A percentile compares a stretch with the other conserved stretches of the same genome.
Conservation (phyloP, 352 stramenopile genomes). For the Paralagenidium karlingii region DNA sequence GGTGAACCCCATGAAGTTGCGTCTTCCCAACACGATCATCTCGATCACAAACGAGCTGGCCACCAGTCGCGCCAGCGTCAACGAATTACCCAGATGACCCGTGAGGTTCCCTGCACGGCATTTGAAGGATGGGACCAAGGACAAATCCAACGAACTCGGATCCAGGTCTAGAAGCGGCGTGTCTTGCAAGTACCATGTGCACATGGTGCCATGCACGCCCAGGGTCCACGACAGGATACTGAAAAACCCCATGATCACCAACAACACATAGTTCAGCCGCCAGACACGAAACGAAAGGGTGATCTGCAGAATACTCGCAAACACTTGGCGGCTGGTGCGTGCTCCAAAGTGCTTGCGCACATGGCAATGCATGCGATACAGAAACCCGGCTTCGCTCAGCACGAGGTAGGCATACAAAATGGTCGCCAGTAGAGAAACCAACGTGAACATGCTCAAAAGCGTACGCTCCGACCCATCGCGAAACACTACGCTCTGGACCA, state of each 20-base stretch:
- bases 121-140: no score
- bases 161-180: no score
- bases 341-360: no score
- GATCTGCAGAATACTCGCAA: constrained; percentile 1
- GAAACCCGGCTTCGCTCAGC: no score
- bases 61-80: no score
- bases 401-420: constrained; percentile 1
- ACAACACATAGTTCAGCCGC: not conserved
- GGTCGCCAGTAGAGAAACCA: not conserved
- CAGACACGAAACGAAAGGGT: not conserved
- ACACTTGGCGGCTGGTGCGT: no score
- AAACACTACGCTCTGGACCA: constrained; percentile 1
- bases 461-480: constrained; percentile 1
- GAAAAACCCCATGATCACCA: constrained; percentile 4
- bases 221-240: constrained; percentile 2
- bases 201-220: not conserved
- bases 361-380: no score
- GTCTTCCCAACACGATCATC: not conserved
- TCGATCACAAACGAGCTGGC: no score
- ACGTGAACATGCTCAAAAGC: constrained; percentile 3
- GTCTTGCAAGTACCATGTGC: constrained; percentile 1
- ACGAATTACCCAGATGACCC: no score
- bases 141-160: no score
- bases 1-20: no score
- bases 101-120: no score